Conservation (phyloP, 73 alveolate species). For the Paramecium sexaurelia region DNA sequence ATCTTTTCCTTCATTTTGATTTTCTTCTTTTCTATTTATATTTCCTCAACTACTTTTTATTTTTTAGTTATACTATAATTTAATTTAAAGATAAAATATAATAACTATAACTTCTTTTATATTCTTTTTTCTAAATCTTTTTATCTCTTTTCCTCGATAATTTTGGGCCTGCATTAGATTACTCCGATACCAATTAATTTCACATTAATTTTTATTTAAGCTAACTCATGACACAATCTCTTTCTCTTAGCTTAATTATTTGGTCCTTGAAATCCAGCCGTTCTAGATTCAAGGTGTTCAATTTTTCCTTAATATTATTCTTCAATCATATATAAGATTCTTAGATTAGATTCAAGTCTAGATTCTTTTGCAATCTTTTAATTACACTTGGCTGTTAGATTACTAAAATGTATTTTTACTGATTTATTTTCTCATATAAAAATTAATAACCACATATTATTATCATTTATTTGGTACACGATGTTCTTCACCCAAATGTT, state of each 20-base stretch:
- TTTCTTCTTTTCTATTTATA: conserved; percentile 70
- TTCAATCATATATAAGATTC: conserved; percentile 29
- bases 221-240: conserved; percentile 55
- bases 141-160: neutral
- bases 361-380: neutral
- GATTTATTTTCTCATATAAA: conserved; percentile 20
- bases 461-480: conserved; percentile 36
- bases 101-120: conserved; percentile 71
- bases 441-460: conserved; percentile 38
- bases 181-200: neutral
- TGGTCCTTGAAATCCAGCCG: conserved; percentile 36
- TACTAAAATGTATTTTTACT: neutral
- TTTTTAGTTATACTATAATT: too few species aligned
- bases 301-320: conserved; percentile 53
- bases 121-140: conserved; percentile 60
- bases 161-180: conserved; percentile 14
- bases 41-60: conserved; percentile 70
- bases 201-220: neutral
- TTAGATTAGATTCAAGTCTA: neutral
- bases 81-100: too few species aligned
- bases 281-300: neutral
- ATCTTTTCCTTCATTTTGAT: conserved; percentile 74
- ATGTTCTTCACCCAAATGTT: conserved; percentile 24
- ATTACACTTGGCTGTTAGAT: neutral
- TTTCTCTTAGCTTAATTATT: conserved; percentile 57